Evolutionary conservation across 106 monocot genomes (phyloP).

Genomic region (Dendrobium huoshanense): DNA sequence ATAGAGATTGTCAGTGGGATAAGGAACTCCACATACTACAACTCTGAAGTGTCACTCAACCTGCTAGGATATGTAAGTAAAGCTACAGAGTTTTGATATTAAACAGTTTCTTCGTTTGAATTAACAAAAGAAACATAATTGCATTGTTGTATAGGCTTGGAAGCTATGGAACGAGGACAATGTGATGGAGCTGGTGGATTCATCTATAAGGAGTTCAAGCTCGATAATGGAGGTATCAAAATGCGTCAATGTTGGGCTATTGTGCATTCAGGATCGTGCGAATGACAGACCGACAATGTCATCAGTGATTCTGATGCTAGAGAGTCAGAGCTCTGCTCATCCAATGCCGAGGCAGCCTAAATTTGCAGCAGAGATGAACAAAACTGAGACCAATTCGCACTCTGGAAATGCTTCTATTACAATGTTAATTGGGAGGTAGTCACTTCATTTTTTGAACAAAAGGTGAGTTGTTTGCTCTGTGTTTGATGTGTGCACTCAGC

Average conservation of each 20-base stretch:
- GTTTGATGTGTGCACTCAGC: too few species aligned
- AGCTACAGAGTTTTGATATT: not conserved
- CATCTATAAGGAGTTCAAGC: constrained; percentile 16
- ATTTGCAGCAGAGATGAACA: constrained; percentile 26
- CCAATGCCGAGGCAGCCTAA: constrained; percentile 25
- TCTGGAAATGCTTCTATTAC: constrained; percentile 10
- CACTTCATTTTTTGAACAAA: not conserved
- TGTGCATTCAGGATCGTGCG: constrained; percentile 39
- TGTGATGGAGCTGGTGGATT: constrained; percentile 27
- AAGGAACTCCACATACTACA: constrained; percentile 20
- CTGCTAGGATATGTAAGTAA: constrained; percentile 30
- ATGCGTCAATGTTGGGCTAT: constrained; percentile 33
- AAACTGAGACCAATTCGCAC: constrained; percentile 11
- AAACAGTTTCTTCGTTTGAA: not conserved
- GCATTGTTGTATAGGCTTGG: constrained; percentile 10
- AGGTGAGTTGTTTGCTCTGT: not conserved
- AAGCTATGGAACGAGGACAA: constrained; percentile 27
- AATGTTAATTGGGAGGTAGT: constrained; percentile 13
- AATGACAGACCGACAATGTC: constrained; percentile 38
- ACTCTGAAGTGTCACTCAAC: constrained; percentile 23
- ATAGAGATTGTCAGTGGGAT: constrained; percentile 40
- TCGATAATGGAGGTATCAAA: constrained; percentile 11
- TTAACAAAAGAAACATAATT: not conserved
- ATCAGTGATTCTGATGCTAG: constrained; percentile 25
- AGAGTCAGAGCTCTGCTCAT: constrained; percentile 16